A percentile compares a stretch with the other conserved stretches of the same genome.
Conservation (phyloP, 2,329 filamentous ascomycete species). For the Ceratocystis cacaofunesta region DNA sequence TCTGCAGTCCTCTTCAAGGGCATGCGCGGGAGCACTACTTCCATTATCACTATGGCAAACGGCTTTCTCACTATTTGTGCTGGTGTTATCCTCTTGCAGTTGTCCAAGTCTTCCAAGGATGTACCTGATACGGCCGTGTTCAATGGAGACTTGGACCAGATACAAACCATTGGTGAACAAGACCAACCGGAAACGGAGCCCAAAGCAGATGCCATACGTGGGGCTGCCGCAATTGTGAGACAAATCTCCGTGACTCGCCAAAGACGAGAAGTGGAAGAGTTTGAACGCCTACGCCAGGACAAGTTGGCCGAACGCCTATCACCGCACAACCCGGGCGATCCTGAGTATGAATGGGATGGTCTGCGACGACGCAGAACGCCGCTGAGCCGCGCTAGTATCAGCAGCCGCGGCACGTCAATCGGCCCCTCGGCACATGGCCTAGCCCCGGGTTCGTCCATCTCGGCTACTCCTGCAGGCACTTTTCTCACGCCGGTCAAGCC, state of each 20-base stretch:
- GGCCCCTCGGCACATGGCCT: slow-evolving; percentile 9
- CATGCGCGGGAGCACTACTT: slow-evolving; percentile 69
- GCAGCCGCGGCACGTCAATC: slow-evolving; percentile 20
- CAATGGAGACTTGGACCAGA: slow-evolving; percentile 82
- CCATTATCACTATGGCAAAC: slow-evolving; percentile 79
- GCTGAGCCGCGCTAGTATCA: slow-evolving; percentile 11
- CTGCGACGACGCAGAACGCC: slow-evolving; percentile 57
- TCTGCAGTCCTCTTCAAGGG: slow-evolving; percentile 85
- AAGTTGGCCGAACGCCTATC: slow-evolving; percentile 55
- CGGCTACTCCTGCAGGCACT: not conserved
- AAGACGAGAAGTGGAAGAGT: slow-evolving; percentile 67
- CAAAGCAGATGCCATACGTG: slow-evolving; percentile 89
- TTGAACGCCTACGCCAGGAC: slow-evolving; percentile 64
- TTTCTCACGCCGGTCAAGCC: not conserved
- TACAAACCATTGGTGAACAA: slow-evolving; percentile 86
- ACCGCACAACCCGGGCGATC: slow-evolving; percentile 60
- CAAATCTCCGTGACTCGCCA: slow-evolving; percentile 61
- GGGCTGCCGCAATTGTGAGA: slow-evolving; percentile 73
- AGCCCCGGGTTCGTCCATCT: slow-evolving; percentile 12
- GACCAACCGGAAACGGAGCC: slow-evolving; percentile 94
- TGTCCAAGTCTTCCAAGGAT: slow-evolving; percentile 97
- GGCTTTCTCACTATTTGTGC: slow-evolving; percentile 90
- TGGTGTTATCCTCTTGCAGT: slow-evolving; percentile 78
- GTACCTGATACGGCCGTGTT: slow-evolving; percentile 89
- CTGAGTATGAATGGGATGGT: slow-evolving; percentile 75